Conservation (phyloP, 1,284 basidiomycete species). For the Ceratobasidium sp. region DNA sequence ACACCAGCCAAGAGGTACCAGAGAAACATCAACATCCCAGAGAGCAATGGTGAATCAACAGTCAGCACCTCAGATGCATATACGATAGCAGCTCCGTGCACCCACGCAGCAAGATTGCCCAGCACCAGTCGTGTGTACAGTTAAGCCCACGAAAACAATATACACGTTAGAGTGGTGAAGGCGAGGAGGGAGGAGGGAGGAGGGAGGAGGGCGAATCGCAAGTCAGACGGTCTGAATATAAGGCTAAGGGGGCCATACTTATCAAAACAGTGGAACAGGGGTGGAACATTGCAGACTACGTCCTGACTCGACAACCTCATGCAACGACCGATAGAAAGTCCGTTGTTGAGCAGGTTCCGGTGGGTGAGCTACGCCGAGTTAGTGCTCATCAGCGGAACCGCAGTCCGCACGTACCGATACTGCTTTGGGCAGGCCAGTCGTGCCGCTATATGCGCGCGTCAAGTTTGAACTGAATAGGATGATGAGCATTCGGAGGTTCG, state of each 20-base stretch:
- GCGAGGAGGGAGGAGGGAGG: conserved; percentile 5
- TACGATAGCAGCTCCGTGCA: conserved; percentile 76
- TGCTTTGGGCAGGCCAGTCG: conserved; percentile 80
- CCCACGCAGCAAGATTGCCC: conserved; percentile 84
- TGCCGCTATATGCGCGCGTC: conserved; percentile 64
- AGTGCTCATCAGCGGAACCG: neutral
- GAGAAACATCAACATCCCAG: neutral
- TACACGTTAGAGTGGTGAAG: conserved; percentile 41
- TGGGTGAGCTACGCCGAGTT: conserved; percentile 72
- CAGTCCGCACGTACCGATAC: conserved; percentile 67
- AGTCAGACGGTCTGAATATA: neutral
- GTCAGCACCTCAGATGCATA: conserved; percentile 68
- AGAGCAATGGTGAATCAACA: neutral
- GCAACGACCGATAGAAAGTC: conserved; percentile 71
- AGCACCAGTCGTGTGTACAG: conserved; percentile 70
- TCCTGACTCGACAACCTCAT: conserved; percentile 74
- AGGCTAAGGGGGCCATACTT: conserved; percentile 57
- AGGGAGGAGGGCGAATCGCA: conserved; percentile 23
- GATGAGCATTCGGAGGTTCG: conserved; percentile 43
- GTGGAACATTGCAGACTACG: conserved; percentile 79
- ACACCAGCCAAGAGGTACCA: neutral
- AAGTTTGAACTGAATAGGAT: neutral
- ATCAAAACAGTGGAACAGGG: conserved; percentile 89
- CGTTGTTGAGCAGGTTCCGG: conserved; percentile 82
- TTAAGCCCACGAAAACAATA: neutral